Evolutionary conservation across 1,139 yeast genomes (phyloP).

Genomic region (Yamadazyma oceani): DNA sequence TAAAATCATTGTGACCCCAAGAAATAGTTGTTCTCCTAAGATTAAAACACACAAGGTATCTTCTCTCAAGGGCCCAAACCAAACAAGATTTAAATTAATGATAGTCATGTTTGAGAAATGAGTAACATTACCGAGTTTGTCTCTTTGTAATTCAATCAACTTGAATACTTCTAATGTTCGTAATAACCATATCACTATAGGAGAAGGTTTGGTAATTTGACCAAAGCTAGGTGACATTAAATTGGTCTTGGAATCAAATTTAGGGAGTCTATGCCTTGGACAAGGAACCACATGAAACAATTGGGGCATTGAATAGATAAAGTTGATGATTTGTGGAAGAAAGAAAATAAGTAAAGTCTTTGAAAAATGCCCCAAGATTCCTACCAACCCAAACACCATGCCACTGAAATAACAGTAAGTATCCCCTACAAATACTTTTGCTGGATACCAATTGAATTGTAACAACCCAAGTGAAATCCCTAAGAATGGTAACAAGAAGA

Average conservation of each 20-base stretch:
- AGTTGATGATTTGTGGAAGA: slow-evolving; percentile 87
- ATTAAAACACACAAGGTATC: slow-evolving; percentile 65
- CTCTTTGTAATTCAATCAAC: slow-evolving; percentile 49
- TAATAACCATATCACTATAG: slow-evolving; percentile 28
- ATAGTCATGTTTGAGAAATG: slow-evolving; percentile 82
- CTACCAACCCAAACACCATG: slow-evolving; percentile 97
- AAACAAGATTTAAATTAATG: slow-evolving; percentile 76
- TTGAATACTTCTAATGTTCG: slow-evolving; percentile 40
- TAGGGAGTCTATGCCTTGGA: slow-evolving; percentile 93
- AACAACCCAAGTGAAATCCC: slow-evolving; percentile 82
- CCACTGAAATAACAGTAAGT: slow-evolving; percentile 98
- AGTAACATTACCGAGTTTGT: slow-evolving; percentile 31
- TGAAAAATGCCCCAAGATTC: slow-evolving; percentile 93
- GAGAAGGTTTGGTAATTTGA: slow-evolving; percentile 19
- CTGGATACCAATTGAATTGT: slow-evolving; percentile 86
- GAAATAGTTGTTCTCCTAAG: slow-evolving; percentile 57
- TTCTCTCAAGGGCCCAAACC: slow-evolving; percentile 89
- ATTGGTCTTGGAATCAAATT: slow-evolving; percentile 65
- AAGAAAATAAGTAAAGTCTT: slow-evolving; percentile 85
- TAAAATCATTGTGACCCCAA: slow-evolving; percentile 67
- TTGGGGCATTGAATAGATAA: slow-evolving; percentile 87
- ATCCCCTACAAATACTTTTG: slow-evolving; percentile 93
- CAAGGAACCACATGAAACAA: slow-evolving; percentile 83
- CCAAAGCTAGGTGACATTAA: slow-evolving; percentile 67
- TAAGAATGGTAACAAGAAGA: slow-evolving; percentile 78